A percentile compares a stretch with the other conserved stretches of the same genome.
Evolutionary conservation across 1,284 basidiomycete species (phyloP).

Genomic region (Fomes fomentarius): DNA sequence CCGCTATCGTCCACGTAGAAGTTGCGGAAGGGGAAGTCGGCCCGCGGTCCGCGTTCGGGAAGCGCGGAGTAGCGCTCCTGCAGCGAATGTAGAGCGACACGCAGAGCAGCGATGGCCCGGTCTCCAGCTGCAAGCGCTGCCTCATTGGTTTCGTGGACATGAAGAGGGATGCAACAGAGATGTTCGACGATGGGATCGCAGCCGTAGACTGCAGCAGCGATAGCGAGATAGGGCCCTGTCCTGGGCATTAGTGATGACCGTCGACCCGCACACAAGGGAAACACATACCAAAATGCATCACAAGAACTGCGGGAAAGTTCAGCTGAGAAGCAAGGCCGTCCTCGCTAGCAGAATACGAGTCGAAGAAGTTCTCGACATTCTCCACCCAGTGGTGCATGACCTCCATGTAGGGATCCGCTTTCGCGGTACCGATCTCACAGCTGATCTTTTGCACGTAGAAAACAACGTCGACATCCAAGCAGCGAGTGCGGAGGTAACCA

Average conservation of each 20-base stretch:
- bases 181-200: constrained; percentile 4
- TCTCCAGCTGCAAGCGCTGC: constrained; percentile 6
- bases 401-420: constrained; percentile 1
- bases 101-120: constrained; percentile 12
- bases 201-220: background rate
- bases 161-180: constrained; percentile 6
- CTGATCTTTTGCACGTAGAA: background rate
- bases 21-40: constrained; percentile 12
- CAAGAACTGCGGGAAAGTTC: constrained; percentile 6
- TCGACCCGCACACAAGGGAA: background rate
- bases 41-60: background rate
- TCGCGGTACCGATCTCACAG: background rate
- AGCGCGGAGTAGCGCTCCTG: background rate
- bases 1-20: constrained; percentile 6
- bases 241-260: background rate
- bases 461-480: background rate
- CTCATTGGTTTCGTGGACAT: constrained; percentile 9
- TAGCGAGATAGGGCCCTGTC: background rate
- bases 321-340: background rate
- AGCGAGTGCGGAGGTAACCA: background rate
- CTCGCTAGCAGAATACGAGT: too few relatives aligned
- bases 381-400: constrained; percentile 2
- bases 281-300: constrained; percentile 9
- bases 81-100: constrained; percentile 5
- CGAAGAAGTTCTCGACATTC: background rate